phyloP scores from a whole-genome alignment of 192 early-diverging fungal species.

The Coemansia brasiliensis region DNA sequence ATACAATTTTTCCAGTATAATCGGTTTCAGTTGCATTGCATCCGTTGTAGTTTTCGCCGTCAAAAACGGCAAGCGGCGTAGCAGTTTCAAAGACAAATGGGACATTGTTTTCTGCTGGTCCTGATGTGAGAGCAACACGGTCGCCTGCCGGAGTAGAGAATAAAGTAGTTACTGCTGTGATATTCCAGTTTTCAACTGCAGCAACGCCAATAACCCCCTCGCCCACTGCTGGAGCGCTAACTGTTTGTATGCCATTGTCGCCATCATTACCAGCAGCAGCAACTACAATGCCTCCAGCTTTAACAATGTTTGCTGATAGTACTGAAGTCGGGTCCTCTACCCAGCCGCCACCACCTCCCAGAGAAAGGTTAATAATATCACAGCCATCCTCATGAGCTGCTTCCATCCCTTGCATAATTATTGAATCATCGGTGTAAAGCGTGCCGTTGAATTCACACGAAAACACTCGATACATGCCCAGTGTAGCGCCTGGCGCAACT shows the following conservation, averaged over 20 bases:
- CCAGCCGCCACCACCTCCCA: conserved; percentile 60
- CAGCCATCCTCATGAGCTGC: conserved; percentile 42
- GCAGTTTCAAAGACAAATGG: background rate
- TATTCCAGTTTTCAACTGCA: conserved; percentile 54
- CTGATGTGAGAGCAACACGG: background rate
- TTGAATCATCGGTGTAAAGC: conserved; percentile 38
- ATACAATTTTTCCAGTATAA: background rate
- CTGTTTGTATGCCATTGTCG: conserved; percentile 56
- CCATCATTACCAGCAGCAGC: conserved; percentile 80
- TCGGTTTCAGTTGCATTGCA: background rate
- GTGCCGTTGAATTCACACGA: conserved; percentile 48
- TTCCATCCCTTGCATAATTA: conserved; percentile 63
- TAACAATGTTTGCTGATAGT: conserved; percentile 47
- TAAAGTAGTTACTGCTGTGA: conserved; percentile 25
- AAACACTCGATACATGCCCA: conserved; percentile 68
- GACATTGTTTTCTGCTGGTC: background rate
- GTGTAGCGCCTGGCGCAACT: conserved; percentile 65
- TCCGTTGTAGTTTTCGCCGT: conserved; percentile 7
- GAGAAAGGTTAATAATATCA: conserved; percentile 67
- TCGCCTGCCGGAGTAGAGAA: conserved; percentile 10
- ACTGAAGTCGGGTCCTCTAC: conserved; percentile 55
- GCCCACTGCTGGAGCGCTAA: conserved; percentile 55
- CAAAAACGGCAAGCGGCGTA: conserved; percentile 8
- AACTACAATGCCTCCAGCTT: conserved; percentile 60
- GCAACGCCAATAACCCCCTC: conserved; percentile 61